Conservation (phyloP, 768 basidiomycete species). For the Leccinum longicurvipes region DNA sequence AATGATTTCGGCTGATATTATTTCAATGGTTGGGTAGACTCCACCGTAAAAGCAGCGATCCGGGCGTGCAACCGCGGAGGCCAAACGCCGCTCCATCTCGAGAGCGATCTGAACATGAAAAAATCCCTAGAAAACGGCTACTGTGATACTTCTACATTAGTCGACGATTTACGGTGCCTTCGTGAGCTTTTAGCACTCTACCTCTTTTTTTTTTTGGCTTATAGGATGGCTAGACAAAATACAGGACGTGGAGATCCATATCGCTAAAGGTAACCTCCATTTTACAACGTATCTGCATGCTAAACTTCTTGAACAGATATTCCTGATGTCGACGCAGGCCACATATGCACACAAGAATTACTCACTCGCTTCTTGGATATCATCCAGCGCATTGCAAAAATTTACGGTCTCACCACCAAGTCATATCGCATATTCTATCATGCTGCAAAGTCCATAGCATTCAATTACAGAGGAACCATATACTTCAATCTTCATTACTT, state of each 20-base stretch:
- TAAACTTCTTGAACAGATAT: constrained; percentile 42
- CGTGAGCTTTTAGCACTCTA: constrained; percentile 36
- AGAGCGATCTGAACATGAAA: constrained; percentile 60
- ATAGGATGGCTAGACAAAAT: constrained; percentile 43
- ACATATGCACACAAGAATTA: constrained; percentile 29
- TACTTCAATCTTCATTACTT: not conserved
- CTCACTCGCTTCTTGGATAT: constrained; percentile 71
- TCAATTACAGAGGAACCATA: not conserved
- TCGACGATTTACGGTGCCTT: constrained; percentile 50
- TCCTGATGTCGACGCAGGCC: constrained; percentile 42
- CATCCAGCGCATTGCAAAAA: constrained; percentile 53
- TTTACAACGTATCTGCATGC: not conserved
- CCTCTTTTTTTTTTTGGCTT: not conserved
- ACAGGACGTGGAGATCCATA: constrained; percentile 54
- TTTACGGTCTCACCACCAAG: constrained; percentile 64
- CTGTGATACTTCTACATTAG: constrained; percentile 65
- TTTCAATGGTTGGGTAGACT: not conserved
- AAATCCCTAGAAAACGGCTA: constrained; percentile 62
- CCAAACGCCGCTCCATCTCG: constrained; percentile 34
- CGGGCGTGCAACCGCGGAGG: not conserved
- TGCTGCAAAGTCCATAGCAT: not conserved
- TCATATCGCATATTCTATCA: not conserved
- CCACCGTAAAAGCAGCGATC: not conserved
- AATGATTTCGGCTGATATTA: not conserved
- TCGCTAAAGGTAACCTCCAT: constrained; percentile 46